Percentiles rank a stretch among this genome's conserved stretches.
These are phyloP conservation scores for Erodium trifolium DNA, from an alignment of 441 rosid genomes.

Conservation along the genomic window DNA sequence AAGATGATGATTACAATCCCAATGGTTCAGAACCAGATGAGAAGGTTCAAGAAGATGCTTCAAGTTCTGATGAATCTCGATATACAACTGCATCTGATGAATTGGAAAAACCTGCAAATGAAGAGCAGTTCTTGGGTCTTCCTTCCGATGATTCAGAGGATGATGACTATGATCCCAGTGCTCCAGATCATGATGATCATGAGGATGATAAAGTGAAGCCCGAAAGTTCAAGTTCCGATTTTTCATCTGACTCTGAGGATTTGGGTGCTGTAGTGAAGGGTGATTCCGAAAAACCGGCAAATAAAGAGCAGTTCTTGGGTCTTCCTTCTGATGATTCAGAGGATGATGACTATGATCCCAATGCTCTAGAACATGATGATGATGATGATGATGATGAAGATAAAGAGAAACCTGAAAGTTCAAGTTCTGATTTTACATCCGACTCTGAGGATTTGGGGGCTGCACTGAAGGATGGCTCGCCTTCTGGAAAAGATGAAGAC, in stretches of 20 bases:
- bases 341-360: constrained; percentile 80
- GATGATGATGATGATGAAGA: constrained; percentile 14
- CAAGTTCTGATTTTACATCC: constrained; percentile 70
- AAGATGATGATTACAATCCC: constrained; percentile 78
- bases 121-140: constrained; percentile 32
- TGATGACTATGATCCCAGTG: constrained; percentile 74
- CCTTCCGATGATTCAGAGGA: constrained; percentile 94
- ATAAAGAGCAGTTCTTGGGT: constrained; percentile 27
- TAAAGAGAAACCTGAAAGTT: constrained; percentile 40
- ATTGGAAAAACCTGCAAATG: constrained; percentile 30
- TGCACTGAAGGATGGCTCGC: constrained; percentile 23
- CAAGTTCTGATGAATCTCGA: constrained; percentile 59
- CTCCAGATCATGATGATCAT: constrained; percentile 25
- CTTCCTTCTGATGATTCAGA: constrained; percentile 89
- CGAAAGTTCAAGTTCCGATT: constrained; percentile 71
- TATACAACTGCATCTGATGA: constrained; percentile 57
- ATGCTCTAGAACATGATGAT: constrained; percentile 34
- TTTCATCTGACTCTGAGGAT: constrained; percentile 76
- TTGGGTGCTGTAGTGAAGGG: constrained; percentile 28
- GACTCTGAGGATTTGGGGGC: constrained; percentile 65
- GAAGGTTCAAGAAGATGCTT: constrained; percentile 38
- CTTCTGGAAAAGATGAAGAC: constrained; percentile 30
- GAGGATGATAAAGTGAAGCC: constrained; percentile 20
- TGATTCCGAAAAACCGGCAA: constrained; percentile 32
- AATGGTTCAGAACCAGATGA: constrained; percentile 34